These are phyloP conservation scores for Acrocalymma vagum DNA, from an alignment of 2,329 filamentous ascomycete species.

Conservation along the genomic window DNA sequence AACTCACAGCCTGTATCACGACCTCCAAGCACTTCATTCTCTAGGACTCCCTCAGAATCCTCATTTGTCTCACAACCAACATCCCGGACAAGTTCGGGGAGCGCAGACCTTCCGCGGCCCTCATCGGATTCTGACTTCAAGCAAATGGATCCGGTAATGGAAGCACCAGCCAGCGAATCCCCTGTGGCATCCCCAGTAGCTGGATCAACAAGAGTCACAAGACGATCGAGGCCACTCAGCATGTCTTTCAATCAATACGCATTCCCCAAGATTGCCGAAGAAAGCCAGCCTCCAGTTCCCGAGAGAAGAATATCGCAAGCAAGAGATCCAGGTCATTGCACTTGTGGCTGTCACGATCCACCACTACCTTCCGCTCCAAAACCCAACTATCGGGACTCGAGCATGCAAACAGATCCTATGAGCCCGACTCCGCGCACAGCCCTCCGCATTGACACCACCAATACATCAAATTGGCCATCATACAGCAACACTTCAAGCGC, in stretches of 20 bases:
- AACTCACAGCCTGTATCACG: constrained; percentile 15
- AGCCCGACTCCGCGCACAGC: constrained; percentile 13
- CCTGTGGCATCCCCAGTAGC: constrained; percentile 3
- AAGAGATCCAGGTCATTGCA: constrained; percentile 14
- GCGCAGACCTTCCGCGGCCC: constrained; percentile 4
- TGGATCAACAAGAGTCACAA: constrained; percentile 5
- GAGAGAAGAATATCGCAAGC: neutral
- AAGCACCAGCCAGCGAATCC: neutral
- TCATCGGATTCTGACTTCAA: constrained; percentile 8
- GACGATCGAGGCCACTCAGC: constrained; percentile 18
- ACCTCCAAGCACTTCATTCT: constrained; percentile 14
- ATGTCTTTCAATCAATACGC: constrained; percentile 24
- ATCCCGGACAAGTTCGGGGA: constrained; percentile 6
- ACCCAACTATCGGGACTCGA: constrained; percentile 27
- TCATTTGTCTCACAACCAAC: constrained; percentile 10
- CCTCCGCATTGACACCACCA: constrained; percentile 22
- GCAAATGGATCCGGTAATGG: neutral
- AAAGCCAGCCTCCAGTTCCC: constrained; percentile 6
- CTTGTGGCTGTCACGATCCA: constrained; percentile 21
- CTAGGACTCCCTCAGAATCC: constrained; percentile 11
- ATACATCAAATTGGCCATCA: constrained; percentile 7
- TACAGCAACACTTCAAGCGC: constrained; percentile 19
- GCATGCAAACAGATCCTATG: constrained; percentile 32
- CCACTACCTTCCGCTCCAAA: neutral
- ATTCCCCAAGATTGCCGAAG: constrained; percentile 24